Percentiles rank a stretch among this genome's conserved stretches.
phyloP scores from a whole-genome alignment of 2,329 filamentous ascomycete genomes.

The Cladophialophora psammophila region DNA sequence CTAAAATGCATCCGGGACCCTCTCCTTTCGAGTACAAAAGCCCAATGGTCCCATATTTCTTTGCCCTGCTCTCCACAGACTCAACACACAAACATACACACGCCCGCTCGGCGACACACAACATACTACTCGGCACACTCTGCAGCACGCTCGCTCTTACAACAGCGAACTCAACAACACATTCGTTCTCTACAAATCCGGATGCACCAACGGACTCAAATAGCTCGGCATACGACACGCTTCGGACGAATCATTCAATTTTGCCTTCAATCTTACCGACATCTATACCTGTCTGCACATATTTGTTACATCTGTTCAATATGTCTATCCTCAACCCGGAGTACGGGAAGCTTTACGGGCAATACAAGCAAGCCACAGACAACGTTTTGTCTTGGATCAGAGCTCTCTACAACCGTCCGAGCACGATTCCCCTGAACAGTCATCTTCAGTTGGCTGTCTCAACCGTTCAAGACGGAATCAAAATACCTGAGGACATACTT shows the following conservation, averaged over 20 bases:
- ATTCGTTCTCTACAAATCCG: not conserved
- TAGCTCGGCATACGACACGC: not conserved
- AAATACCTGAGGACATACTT: conserved; percentile 28
- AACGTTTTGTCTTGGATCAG: conserved; percentile 25
- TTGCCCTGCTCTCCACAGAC: not conserved
- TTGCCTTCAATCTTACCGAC: not conserved
- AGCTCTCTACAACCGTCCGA: conserved; percentile 1
- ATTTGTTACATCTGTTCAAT: not conserved
- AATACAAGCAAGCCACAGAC: conserved; percentile 49
- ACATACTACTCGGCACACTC: not conserved
- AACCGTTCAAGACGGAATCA: conserved; percentile 10
- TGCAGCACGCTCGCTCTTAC: not conserved
- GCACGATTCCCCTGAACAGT: conserved; percentile 16
- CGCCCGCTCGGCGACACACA: not conserved
- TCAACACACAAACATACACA: not conserved
- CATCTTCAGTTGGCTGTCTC: conserved; percentile 19
- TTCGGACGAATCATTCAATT: conserved; percentile 5
- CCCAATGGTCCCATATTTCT: not conserved
- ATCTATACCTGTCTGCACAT: conserved; percentile 1
- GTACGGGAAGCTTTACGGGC: conserved; percentile 48
- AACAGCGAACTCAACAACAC: not conserved
- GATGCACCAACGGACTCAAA: conserved; percentile 1
- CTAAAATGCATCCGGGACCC: too few relatives aligned
- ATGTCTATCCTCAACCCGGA: conserved; percentile 51
- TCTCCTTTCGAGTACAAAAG: not conserved